Evolutionary conservation across 257 asterid species (phyloP).

Genomic region (Leonotis leonurus): DNA sequence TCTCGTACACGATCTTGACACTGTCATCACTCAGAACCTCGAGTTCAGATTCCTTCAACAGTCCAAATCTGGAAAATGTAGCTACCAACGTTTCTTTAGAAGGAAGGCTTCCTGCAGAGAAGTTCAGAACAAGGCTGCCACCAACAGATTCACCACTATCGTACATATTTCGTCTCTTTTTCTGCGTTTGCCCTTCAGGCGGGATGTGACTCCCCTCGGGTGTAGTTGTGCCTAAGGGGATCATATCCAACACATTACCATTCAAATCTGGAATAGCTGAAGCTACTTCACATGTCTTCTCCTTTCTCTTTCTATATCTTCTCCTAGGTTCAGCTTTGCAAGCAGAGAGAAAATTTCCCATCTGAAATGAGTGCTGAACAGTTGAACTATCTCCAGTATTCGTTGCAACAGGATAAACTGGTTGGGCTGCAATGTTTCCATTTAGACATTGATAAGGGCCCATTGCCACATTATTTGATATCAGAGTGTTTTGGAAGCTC

Average conservation of each 20-base stretch:
- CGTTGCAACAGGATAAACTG: conserved; percentile 8
- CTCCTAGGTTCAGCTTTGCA: conserved; percentile 26
- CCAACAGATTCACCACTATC: conserved; percentile 28
- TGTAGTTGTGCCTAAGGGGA: conserved; percentile 17
- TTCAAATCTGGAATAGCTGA: conserved; percentile 67
- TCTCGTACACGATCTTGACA: conserved; percentile 37
- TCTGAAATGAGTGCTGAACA: conserved; percentile 13
- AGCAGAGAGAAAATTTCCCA: conserved; percentile 14
- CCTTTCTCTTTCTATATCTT: conserved; percentile 41
- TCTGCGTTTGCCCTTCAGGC: conserved; percentile 25
- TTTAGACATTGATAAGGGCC: conserved; percentile 1
- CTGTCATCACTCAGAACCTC: conserved; percentile 19
- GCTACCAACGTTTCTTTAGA: conserved; percentile 34
- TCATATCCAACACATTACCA: conserved; percentile 26
- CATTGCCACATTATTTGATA: conserved; percentile 10
- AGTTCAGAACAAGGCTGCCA: conserved; percentile 38
- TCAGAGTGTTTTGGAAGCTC: conserved; percentile 17
- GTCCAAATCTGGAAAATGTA: conserved; percentile 45
- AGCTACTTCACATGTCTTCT: conserved; percentile 24
- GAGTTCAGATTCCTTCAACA: conserved; percentile 47
- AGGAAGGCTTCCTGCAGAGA: conserved; percentile 39
- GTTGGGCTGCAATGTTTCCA: conserved; percentile 13
- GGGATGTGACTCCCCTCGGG: conserved; percentile 19
- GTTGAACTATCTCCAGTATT: too few species aligned
- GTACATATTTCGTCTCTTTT: conserved; percentile 19